Base-by-base conservation (phyloP, 257 asterid species). In the Lantana camara region DNA sequence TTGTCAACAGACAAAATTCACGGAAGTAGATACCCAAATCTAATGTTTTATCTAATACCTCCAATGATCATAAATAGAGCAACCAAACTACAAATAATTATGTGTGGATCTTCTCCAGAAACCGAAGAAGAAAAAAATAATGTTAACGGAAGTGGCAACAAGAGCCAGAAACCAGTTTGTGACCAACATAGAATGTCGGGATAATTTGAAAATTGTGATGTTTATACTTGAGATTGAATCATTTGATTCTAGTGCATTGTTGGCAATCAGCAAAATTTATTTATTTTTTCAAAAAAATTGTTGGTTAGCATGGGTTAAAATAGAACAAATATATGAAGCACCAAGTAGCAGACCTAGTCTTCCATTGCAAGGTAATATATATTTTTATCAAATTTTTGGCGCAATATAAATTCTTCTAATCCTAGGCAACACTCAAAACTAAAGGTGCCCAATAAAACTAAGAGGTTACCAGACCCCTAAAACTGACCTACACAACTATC, bases 241-340 rank as follows among this genome's bases (percentile, higher is more conserved):
- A 35, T 10, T 41, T 29, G 14, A 35, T 38, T 41, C 37, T n/a
- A 49, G 4, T 19, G 4, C 35, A 53, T 19, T 10, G 14, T 16
- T 30, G 64, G 19, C 58, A 59, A 72, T 57, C 68, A 42, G 38
- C 30, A 7, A 50, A 51, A n/a, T n/a, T n/a, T n/a, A n/a, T 21
- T 1, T 53, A n/a, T 45, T 6, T 54, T 34, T 34, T 9, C 21
- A 11, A 40, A n/a, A 6, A 30, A 20, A 40, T 19, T 19, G 32
- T 38, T 24, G 19, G 32, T 38, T 24, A 56, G 56, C 55, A 24
- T 21, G n/a, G 15, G 60, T 12, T 23, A 37, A 35, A 57, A 27
- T 22, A 23, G 60, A 46, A 45, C 46, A 37, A 47, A 21, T 35
- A 2, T 40, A 56, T 46, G 63, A 47, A 48, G 22, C 22, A 47